These are phyloP conservation scores for Eucalyptus sideroxylon DNA, from an alignment of 345 rosid species.

Conservation along the genomic window DNA sequence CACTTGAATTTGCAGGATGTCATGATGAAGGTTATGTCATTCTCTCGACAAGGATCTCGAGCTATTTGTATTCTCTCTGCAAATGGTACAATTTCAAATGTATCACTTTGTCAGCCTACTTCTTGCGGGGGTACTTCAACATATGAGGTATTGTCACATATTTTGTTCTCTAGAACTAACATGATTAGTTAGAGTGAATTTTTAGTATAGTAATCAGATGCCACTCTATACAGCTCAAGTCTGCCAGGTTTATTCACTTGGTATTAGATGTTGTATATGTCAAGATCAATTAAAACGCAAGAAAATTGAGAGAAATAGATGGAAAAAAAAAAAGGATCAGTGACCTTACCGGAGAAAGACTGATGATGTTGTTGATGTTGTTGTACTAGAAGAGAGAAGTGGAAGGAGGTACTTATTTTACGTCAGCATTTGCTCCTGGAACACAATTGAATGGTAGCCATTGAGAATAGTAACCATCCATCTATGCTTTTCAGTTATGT, in stretches of 20 bases:
- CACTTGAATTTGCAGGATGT: constrained; percentile 46
- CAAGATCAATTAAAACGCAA: not conserved
- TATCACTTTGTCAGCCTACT: constrained; percentile 74
- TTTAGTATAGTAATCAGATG: not conserved
- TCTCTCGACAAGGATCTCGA: constrained; percentile 74
- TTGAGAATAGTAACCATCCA: not conserved
- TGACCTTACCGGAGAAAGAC: not conserved
- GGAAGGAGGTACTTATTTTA: not conserved
- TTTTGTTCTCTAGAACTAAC: not conserved
- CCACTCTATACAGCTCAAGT: not conserved
- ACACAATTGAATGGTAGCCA: not conserved
- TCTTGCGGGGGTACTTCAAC: constrained; percentile 89
- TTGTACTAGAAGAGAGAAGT: not conserved
- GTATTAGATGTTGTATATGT: not conserved
- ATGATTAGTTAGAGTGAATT: not conserved
- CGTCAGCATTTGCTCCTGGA: not conserved
- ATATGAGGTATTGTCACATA: constrained; percentile 52
- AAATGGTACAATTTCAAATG: constrained; percentile 77
- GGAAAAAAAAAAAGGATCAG: not conserved
- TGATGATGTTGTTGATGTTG: not conserved
- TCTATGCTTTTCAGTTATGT: not conserved
- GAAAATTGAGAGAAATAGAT: not conserved
- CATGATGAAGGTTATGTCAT: constrained; percentile 83
- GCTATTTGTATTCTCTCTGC: constrained; percentile 90
- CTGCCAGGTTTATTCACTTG: not conserved